A percentile compares a stretch with the other conserved stretches of the same genome.
Evolutionary conservation across 495 filamentous ascomycete genomes (phyloP).

Genomic region (Lophiotrema nucula): DNA sequence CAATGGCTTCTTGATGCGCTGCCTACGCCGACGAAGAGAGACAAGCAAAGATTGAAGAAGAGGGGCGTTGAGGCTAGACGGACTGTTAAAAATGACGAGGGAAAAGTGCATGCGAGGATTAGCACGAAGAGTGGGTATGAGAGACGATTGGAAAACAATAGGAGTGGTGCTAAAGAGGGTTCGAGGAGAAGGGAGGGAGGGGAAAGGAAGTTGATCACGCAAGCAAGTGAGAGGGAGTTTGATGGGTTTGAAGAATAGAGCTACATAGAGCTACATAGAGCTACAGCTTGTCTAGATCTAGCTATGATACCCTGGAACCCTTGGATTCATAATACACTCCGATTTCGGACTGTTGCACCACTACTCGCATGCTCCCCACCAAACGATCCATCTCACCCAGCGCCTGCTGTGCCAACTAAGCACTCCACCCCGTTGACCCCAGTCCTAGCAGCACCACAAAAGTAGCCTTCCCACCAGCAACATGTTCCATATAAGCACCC

Average conservation of each 20-base stretch:
- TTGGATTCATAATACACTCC: too few species aligned
- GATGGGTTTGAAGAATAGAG: constrained; percentile 56
- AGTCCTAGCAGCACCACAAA: constrained; percentile 54
- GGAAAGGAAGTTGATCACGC: constrained; percentile 38
- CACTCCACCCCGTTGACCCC: too few species aligned
- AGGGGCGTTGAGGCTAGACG: constrained; percentile 77
- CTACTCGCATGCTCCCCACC: too few species aligned
- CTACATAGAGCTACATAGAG: too few species aligned
- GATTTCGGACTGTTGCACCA: too few species aligned
- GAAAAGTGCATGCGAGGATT: constrained; percentile 60
- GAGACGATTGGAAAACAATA: constrained; percentile 71
- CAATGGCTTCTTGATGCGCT: constrained; percentile 89
- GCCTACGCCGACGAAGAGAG: constrained; percentile 76
- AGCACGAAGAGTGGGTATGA: constrained; percentile 93
- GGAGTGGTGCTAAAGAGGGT: constrained; percentile 67
- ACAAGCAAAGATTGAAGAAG: constrained; percentile 76
- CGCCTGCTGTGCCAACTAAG: too few species aligned
- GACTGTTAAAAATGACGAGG: constrained; percentile 38
- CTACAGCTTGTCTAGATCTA: too few species aligned
- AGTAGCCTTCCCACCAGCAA: constrained; percentile 56
- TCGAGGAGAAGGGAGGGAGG: constrained; percentile 55
- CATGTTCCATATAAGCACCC: constrained; percentile 64
- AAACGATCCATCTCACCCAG: too few species aligned
- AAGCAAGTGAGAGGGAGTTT: constrained; percentile 55
- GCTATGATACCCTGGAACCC: too few species aligned